phyloP scores from a whole-genome alignment of 805 yeast genomes.

The Tetrapisispora phaffii region DNA sequence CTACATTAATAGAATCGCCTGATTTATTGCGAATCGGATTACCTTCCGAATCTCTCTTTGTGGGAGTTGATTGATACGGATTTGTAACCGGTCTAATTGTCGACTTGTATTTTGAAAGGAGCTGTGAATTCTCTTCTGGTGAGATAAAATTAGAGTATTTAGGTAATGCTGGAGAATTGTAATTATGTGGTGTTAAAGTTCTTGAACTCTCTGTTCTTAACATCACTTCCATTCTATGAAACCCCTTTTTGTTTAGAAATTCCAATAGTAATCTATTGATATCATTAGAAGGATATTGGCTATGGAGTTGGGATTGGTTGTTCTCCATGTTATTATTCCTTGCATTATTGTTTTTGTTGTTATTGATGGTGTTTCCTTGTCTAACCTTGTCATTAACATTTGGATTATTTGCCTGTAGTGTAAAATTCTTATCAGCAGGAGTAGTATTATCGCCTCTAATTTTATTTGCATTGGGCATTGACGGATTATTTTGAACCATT shows the following conservation, averaged over 20 bases:
- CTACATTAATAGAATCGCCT: background rate
- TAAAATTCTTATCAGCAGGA: background rate
- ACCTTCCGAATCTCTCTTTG: conserved; percentile 25
- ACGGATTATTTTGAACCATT: background rate
- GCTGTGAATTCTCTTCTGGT: conserved; percentile 3
- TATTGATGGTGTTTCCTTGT: background rate
- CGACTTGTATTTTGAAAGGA: conserved; percentile 3
- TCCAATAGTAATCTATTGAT: conserved; percentile 86
- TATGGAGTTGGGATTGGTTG: conserved; percentile 12
- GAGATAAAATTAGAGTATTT: conserved; percentile 25
- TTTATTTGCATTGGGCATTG: background rate
- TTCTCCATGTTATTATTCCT: background rate
- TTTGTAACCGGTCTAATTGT: conserved; percentile 28
- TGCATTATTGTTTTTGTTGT: background rate
- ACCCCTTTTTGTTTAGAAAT: conserved; percentile 86
- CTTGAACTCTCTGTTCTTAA: conserved; percentile 75
- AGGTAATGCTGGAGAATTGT: conserved; percentile 40
- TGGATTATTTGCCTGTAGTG: background rate
- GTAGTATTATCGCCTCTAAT: too few relatives aligned
- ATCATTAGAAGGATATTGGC: conserved; percentile 60
- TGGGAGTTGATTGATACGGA: conserved; percentile 14
- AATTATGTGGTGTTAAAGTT: conserved; percentile 41
- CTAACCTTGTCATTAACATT: background rate
- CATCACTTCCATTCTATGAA: conserved; percentile 88
- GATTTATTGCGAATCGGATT: conserved; percentile 12